These are phyloP conservation scores for Phytopythium vexans DNA, from an alignment of 352 stramenopile species.

Conservation along the genomic window DNA sequence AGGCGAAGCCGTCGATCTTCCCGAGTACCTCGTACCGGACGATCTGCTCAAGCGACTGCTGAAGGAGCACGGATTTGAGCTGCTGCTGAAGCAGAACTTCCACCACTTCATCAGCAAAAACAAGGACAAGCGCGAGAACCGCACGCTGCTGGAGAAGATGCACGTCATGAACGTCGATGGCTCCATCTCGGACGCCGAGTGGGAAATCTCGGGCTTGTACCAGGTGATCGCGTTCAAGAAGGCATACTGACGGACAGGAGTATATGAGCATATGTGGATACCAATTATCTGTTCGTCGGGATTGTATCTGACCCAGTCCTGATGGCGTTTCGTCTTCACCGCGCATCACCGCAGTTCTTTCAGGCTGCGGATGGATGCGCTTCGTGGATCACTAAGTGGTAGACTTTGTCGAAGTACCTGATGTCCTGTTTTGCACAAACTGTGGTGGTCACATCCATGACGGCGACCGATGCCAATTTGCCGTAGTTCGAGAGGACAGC, in stretches of 20 bases:
- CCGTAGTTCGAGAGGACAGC: too few relatives aligned
- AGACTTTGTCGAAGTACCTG: too few relatives aligned
- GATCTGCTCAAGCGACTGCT: constrained; percentile 66
- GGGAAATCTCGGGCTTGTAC: constrained; percentile 84
- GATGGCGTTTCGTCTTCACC: too few relatives aligned
- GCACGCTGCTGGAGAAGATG: constrained; percentile 78
- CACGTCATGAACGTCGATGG: constrained; percentile 85
- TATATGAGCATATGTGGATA: too few relatives aligned
- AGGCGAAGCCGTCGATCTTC: constrained; percentile 82
- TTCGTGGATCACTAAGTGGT: too few relatives aligned
- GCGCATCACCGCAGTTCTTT: too few relatives aligned
- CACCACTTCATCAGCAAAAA: constrained; percentile 78
- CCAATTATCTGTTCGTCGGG: too few relatives aligned
- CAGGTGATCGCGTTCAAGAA: constrained; percentile 86
- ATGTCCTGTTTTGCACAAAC: too few relatives aligned
- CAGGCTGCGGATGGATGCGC: too few relatives aligned
- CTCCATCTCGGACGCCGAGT: constrained; percentile 82
- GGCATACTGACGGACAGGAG: constrained; percentile 37
- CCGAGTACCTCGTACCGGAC: constrained; percentile 90
- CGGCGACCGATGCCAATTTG: too few relatives aligned
- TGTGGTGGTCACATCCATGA: too few relatives aligned
- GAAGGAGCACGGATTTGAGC: constrained; percentile 74
- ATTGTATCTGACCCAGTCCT: too few relatives aligned
- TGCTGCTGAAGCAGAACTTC: constrained; percentile 84
- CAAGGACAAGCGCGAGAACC: constrained; percentile 66